phyloP scores from a whole-genome alignment of 768 basidiomycete genomes.

The Botryobasidium botryosum region DNA sequence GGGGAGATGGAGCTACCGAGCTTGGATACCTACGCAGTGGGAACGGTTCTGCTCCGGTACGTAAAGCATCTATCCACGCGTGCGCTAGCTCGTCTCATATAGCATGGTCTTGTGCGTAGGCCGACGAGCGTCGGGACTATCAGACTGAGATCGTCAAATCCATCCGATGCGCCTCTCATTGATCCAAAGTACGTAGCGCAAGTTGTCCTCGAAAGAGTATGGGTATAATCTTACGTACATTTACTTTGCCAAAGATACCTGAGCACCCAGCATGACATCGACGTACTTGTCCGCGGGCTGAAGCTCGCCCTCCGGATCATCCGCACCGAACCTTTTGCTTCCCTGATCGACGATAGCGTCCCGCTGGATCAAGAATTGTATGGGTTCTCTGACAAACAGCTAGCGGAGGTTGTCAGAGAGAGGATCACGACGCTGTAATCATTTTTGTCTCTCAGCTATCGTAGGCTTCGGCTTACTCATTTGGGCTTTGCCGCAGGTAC shows the following conservation, averaged over 20 bases:
- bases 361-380: constrained; percentile 27
- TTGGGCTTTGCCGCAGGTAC: constrained; percentile 9
- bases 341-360: constrained; percentile 13
- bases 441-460: constrained; percentile 20
- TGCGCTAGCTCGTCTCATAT: not conserved
- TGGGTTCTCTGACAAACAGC: constrained; percentile 18
- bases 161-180: not conserved
- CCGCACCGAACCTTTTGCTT: not conserved
- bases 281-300: constrained; percentile 4
- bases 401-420: constrained; percentile 21
- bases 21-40: too few species aligned
- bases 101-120: not conserved
- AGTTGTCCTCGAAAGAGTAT: too few species aligned
- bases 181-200: not conserved
- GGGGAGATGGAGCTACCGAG: not conserved
- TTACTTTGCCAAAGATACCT: not conserved
- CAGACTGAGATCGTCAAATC: not conserved
- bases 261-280: constrained; percentile 2
- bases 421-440: constrained; percentile 26
- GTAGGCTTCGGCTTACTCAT: not conserved
- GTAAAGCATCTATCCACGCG: not conserved
- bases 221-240: not conserved
- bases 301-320: not conserved
- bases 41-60: too few species aligned
- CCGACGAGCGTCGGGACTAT: not conserved